Conservation (phyloP, 1,139 yeast species). For the Suhomyces wounanorum region DNA sequence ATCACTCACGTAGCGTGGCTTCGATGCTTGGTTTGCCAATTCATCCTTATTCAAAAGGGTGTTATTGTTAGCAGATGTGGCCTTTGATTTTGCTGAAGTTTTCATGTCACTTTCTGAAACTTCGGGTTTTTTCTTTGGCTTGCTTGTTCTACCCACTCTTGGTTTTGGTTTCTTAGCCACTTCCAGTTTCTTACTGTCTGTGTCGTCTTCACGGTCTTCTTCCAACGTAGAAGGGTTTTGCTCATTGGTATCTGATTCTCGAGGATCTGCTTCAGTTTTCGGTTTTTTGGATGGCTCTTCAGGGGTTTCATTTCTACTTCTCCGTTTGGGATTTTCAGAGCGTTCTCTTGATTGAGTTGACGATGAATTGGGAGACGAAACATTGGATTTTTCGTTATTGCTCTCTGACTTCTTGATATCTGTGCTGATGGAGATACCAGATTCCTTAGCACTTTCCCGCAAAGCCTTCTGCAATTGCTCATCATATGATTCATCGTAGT, state of each 20-base stretch:
- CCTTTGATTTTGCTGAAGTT: slow-evolving; percentile 13
- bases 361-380: slow-evolving; percentile 2
- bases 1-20: slow-evolving; percentile 79
- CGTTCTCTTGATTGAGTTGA: slow-evolving; percentile 1
- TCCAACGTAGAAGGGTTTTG: slow-evolving; percentile 20
- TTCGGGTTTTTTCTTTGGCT: slow-evolving; percentile 10
- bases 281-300: slow-evolving; percentile 8
- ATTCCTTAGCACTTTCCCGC: slow-evolving; percentile 65
- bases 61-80: slow-evolving; percentile 3
- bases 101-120: not conserved
- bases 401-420: slow-evolving; percentile 19
- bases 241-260: slow-evolving; percentile 17
- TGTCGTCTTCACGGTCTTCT: slow-evolving; percentile 20
- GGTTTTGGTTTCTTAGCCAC: slow-evolving; percentile 12
- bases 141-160: slow-evolving; percentile 10
- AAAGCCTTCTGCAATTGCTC: slow-evolving; percentile 68
- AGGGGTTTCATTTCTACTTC: slow-evolving; percentile 4
- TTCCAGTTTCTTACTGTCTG: slow-evolving; percentile 17
- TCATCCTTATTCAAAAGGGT: slow-evolving; percentile 37
- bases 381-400: slow-evolving; percentile 17
- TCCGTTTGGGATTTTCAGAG: slow-evolving; percentile 10
- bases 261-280: slow-evolving; percentile 18
- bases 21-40: slow-evolving; percentile 64
- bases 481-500: slow-evolving; percentile 59
- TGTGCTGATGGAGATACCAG: slow-evolving; percentile 20